phyloP scores from a whole-genome alignment of 345 rosid genomes.

The Populus euphratica region DNA sequence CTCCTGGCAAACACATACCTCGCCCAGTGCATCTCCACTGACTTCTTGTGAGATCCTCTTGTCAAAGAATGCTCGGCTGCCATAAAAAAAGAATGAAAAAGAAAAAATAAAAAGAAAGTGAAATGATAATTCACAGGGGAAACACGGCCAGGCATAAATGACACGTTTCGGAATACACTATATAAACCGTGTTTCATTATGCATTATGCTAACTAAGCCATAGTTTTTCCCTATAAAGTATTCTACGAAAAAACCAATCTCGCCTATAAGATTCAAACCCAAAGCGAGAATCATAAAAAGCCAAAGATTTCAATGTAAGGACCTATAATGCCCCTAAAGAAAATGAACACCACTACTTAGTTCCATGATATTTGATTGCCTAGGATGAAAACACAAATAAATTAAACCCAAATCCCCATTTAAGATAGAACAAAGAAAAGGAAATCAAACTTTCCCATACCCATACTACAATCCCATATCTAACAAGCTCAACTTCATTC shows the following conservation, averaged over 20 bases:
- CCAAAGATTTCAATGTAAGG: neutral
- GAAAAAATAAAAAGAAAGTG: neutral
- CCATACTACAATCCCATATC: neutral
- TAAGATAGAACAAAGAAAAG: neutral
- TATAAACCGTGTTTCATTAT: neutral
- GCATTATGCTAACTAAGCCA: neutral
- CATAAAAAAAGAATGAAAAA: neutral
- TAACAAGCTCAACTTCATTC: neutral
- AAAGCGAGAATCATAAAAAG: neutral
- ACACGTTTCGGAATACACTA: neutral
- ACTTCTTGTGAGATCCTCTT: slow-evolving; percentile 84
- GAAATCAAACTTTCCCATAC: neutral
- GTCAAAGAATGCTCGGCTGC: slow-evolving; percentile 60
- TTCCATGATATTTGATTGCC: neutral
- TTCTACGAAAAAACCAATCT: neutral
- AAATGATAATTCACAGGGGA: neutral
- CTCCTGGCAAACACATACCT: slow-evolving; percentile 29
- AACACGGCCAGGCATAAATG: neutral
- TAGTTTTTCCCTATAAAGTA: neutral
- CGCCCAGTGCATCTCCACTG: slow-evolving; percentile 71
- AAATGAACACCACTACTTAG: neutral
- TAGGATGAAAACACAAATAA: neutral
- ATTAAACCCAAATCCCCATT: neutral
- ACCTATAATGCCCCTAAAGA: neutral
- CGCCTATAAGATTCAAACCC: neutral